Conservation (phyloP, 2,329 filamentous ascomycete species). For the Capronia coronata region DNA sequence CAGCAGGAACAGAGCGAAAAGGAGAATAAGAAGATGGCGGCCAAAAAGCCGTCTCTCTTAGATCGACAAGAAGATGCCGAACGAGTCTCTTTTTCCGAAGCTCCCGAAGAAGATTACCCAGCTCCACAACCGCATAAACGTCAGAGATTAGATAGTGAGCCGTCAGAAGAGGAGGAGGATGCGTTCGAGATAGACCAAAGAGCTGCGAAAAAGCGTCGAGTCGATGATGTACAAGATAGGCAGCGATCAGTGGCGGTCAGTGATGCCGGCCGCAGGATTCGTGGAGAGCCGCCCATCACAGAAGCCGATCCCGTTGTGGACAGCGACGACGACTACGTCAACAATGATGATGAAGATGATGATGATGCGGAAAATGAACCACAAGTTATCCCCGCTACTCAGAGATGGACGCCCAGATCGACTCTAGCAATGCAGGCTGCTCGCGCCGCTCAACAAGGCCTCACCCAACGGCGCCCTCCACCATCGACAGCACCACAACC, state of each 20-base stretch:
- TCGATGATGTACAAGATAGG: neutral
- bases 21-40: slow-evolving; percentile 10
- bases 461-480: neutral
- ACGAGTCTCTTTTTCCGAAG: slow-evolving; percentile 1
- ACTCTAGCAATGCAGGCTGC: neutral
- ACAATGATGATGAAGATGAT: neutral
- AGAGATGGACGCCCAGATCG: neutral
- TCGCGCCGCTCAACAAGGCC: neutral
- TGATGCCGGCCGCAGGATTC: neutral
- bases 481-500: slow-evolving; percentile 5
- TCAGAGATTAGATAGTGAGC: slow-evolving; percentile 1
- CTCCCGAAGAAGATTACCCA: neutral
- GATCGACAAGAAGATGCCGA: slow-evolving; percentile 20
- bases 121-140: neutral
- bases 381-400: neutral
- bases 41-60: slow-evolving; percentile 15
- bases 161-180: slow-evolving; percentile 6
- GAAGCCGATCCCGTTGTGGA: neutral
- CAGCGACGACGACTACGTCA: neutral
- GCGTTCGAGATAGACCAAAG: slow-evolving; percentile 20
- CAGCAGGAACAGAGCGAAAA: slow-evolving; percentile 19
- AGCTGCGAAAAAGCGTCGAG: slow-evolving; percentile 1
- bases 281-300: neutral
- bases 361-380: neutral
- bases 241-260: neutral